These are phyloP conservation scores for Isatis tinctoria DNA, from an alignment of 345 rosid species.

Conservation along the genomic window DNA sequence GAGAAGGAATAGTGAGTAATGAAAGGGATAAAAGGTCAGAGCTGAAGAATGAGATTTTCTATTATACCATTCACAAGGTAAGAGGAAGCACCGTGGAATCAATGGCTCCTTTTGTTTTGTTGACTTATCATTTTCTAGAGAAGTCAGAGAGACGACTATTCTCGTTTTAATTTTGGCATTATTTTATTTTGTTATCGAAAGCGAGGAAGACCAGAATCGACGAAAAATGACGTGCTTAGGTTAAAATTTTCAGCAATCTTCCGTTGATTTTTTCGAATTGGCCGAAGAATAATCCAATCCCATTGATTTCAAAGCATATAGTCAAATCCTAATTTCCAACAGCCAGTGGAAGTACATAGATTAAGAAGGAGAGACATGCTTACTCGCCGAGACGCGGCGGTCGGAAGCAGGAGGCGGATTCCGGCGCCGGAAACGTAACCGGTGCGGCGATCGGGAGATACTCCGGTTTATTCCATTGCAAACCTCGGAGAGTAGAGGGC, in stretches of 20 bases:
- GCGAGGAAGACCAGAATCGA: conserved; percentile 12
- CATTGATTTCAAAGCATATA: neutral
- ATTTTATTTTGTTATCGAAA: neutral
- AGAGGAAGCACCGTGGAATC: conserved; percentile 30
- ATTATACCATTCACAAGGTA: conserved; percentile 15
- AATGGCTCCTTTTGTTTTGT: conserved; percentile 20
- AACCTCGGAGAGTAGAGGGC: neutral
- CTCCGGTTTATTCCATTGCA: neutral
- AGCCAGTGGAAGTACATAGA: neutral
- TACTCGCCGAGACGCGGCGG: neutral
- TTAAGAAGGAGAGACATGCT: neutral
- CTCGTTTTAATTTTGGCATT: neutral
- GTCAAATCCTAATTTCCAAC: neutral
- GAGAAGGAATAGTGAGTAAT: neutral
- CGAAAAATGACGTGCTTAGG: conserved; percentile 3
- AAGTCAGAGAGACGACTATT: conserved; percentile 32
- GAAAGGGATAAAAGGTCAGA: conserved; percentile 9
- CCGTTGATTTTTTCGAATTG: neutral
- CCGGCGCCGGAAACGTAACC: neutral
- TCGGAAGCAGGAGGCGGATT: neutral
- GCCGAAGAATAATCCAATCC: neutral
- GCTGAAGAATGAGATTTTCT: neutral
- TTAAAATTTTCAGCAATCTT: neutral
- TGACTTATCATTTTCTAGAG: conserved; percentile 26
- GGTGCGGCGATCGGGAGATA: neutral